These are phyloP conservation scores for Dipodascopsis uninucleata DNA, from an alignment of 805 yeast species.

Conservation along the genomic window DNA sequence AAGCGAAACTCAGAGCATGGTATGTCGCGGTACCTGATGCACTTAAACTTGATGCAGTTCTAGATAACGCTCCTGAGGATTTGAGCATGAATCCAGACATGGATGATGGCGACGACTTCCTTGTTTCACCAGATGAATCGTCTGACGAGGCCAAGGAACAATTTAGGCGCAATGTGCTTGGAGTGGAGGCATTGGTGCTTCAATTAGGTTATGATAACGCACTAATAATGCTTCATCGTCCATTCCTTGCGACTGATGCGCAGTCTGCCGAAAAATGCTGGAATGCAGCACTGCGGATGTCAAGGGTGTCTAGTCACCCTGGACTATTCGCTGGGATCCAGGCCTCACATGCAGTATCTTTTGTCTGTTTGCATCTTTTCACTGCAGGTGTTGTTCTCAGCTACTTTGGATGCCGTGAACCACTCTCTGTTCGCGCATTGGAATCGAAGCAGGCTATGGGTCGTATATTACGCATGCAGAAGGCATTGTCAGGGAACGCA, in stretches of 20 bases:
- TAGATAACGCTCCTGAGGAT: neutral
- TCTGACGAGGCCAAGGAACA: constrained; percentile 2
- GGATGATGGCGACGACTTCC: constrained; percentile 10
- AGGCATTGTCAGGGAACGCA: constrained; percentile 6
- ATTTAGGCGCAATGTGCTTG: constrained; percentile 7
- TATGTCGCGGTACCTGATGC: constrained; percentile 7
- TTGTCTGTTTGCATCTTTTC: constrained; percentile 16
- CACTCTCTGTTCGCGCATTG: constrained; percentile 20
- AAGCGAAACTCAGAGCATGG: constrained; percentile 14
- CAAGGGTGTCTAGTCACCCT: constrained; percentile 11
- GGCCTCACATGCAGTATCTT: constrained; percentile 17
- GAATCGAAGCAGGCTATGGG: constrained; percentile 22
- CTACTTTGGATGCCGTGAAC: constrained; percentile 19
- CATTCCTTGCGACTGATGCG: constrained; percentile 12
- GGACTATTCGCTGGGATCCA: constrained; percentile 10
- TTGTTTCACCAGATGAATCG: neutral
- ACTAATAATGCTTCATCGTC: constrained; percentile 18
- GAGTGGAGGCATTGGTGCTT: constrained; percentile 15
- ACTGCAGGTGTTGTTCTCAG: constrained; percentile 23
- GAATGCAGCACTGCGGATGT: constrained; percentile 19
- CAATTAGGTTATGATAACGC: constrained; percentile 19
- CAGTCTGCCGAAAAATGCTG: constrained; percentile 17
- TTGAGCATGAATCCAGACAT: neutral
- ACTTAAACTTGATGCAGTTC: constrained; percentile 9
- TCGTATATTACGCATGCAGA: constrained; percentile 20